Evolutionary conservation across 2,329 filamentous ascomycete genomes (phyloP).

Genomic region (Paraphoma chrysanthemicola): DNA sequence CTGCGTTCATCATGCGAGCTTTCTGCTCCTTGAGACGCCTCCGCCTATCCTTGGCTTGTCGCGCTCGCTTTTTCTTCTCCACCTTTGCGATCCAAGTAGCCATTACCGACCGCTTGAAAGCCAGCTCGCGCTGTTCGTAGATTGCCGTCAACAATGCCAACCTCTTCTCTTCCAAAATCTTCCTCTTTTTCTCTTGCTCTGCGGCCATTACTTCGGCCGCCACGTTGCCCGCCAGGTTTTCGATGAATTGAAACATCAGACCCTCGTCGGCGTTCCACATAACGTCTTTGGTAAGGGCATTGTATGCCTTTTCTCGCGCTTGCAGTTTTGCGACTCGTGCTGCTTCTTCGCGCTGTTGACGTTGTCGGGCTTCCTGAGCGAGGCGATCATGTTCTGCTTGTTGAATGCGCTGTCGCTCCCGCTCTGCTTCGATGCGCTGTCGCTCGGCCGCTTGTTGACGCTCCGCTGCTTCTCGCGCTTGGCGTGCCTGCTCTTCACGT

Average conservation of each 20-base stretch:
- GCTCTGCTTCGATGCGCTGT: conserved; percentile 22
- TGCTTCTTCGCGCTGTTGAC: conserved; percentile 27
- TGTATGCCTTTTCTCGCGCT: conserved; percentile 30
- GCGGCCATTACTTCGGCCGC: conserved; percentile 41
- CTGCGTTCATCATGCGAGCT: conserved; percentile 12
- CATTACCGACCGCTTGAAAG: conserved; percentile 27
- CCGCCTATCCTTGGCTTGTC: conserved; percentile 30
- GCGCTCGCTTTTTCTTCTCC: conserved; percentile 31
- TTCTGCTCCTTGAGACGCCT: conserved; percentile 31
- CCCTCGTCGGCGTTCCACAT: conserved; percentile 48
- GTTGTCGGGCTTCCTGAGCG: conserved; percentile 26
- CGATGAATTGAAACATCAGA: conserved; percentile 55
- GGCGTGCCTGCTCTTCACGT: conserved; percentile 16
- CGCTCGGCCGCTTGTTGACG: conserved; percentile 25
- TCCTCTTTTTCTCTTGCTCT: conserved; percentile 31
- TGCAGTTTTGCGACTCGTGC: conserved; percentile 18
- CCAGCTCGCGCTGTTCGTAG: conserved; percentile 19
- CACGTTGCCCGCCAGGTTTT: conserved; percentile 45
- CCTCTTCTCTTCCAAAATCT: conserved; percentile 32
- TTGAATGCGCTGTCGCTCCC: conserved; percentile 17
- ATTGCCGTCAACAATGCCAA: conserved; percentile 25
- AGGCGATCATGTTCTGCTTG: conserved; percentile 27
- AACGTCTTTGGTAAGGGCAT: conserved; percentile 46
- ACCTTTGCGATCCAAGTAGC: conserved; percentile 30
- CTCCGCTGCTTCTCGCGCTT: conserved; percentile 23